Percentiles rank a stretch among this genome's conserved stretches.
phyloP scores from a whole-genome alignment of 2,329 filamentous ascomycete species.

The Rutstroemia sp. region DNA sequence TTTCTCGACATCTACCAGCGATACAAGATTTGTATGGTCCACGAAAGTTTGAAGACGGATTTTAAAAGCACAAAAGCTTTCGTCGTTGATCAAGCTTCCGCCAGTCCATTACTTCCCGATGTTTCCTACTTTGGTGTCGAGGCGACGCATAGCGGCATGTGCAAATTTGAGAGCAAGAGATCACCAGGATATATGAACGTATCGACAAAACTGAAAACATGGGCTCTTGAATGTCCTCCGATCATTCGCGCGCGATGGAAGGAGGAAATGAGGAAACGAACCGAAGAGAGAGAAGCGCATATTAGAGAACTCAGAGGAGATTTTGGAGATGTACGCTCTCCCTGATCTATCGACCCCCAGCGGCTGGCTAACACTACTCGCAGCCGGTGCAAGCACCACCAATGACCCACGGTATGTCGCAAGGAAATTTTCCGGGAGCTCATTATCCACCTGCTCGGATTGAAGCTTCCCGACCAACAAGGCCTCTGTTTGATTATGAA shows the following conservation, averaged over 20 bases:
- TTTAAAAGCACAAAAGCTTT: slow-evolving; percentile 54
- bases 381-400: slow-evolving; percentile 8
- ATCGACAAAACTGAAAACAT: slow-evolving; percentile 26
- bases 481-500: slow-evolving; percentile 19
- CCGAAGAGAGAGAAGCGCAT: slow-evolving; percentile 19
- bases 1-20: slow-evolving; percentile 65
- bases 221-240: slow-evolving; percentile 19
- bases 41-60: slow-evolving; percentile 66
- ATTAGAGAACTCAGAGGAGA: slow-evolving; percentile 21
- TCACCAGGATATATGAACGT: slow-evolving; percentile 51
- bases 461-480: slow-evolving; percentile 10
- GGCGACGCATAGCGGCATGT: slow-evolving; percentile 64
- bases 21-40: slow-evolving; percentile 69
- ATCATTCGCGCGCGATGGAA: slow-evolving; percentile 20
- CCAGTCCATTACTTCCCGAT: slow-evolving; percentile 60
- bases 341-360: neutral
- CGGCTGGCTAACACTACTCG: neutral
- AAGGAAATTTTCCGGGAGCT: neutral
- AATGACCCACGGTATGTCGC: slow-evolving; percentile 21
- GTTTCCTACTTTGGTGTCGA: slow-evolving; percentile 70
- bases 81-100: slow-evolving; percentile 64
- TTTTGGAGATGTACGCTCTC: slow-evolving; percentile 10
- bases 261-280: slow-evolving; percentile 20
- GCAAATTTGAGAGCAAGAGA: slow-evolving; percentile 58
- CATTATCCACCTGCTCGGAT: slow-evolving; percentile 11